Percentiles rank a stretch among this genome's conserved stretches.
phyloP scores from a whole-genome alignment of 495 filamentous ascomycete genomes.

The Penicillium robsamsonii region DNA sequence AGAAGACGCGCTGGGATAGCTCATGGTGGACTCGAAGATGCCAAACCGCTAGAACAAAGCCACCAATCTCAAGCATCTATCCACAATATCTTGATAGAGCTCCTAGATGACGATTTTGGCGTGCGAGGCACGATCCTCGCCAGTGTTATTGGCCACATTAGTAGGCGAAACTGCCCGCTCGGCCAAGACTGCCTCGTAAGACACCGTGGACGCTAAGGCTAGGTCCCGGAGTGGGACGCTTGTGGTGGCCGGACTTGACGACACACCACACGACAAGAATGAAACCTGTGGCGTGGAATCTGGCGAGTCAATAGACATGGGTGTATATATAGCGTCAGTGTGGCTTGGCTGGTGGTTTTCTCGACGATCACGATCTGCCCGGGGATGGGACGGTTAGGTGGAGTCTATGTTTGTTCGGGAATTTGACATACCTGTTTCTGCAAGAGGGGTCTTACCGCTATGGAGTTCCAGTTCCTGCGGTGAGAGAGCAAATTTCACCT shows the following conservation, averaged over 20 bases:
- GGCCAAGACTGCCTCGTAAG: slow-evolving; percentile 27
- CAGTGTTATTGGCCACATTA: slow-evolving; percentile 1
- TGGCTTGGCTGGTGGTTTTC: slow-evolving; percentile 15
- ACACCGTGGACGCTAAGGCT: slow-evolving; percentile 23
- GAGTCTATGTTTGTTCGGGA: slow-evolving; percentile 7
- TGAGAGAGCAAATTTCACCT: slow-evolving; percentile 8
- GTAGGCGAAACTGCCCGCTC: slow-evolving; percentile 9
- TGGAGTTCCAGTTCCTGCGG: slow-evolving; percentile 8
- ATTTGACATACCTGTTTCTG: slow-evolving; percentile 16
- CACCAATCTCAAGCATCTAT: not conserved
- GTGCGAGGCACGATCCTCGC: slow-evolving; percentile 3
- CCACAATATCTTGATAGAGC: slow-evolving; percentile 3
- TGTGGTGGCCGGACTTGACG: slow-evolving; percentile 16
- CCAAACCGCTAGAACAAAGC: not conserved
- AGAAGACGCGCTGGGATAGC: not conserved
- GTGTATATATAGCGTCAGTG: slow-evolving; percentile 5
- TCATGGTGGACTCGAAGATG: not conserved
- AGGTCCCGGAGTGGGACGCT: slow-evolving; percentile 23
- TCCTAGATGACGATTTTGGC: slow-evolving; percentile 3
- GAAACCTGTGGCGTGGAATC: slow-evolving; percentile 11
- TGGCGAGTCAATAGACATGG: slow-evolving; percentile 13
- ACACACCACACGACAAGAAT: slow-evolving; percentile 17
- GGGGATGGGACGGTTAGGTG: slow-evolving; percentile 1
- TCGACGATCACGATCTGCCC: slow-evolving; percentile 1
- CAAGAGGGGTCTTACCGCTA: not conserved